A percentile compares a stretch with the other conserved stretches of the same genome.
Evolutionary conservation across 129 eudicot genomes (phyloP).

Genomic region (Cynara cardunculus): DNA sequence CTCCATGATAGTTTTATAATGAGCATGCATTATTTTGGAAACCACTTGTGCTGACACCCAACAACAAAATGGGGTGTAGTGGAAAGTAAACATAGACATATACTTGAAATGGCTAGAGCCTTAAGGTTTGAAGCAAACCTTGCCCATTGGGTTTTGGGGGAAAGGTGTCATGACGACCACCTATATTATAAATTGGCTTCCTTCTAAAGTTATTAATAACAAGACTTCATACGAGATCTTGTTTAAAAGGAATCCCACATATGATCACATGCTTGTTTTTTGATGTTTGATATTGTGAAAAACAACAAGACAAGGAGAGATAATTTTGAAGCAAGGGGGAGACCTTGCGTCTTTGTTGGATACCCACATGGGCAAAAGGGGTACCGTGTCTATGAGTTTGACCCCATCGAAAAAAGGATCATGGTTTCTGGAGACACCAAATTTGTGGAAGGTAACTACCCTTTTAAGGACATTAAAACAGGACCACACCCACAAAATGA

Average conservation of each 20-base stretch:
- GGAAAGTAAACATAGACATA: no score
- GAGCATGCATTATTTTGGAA: background rate
- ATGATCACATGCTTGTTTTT: no score
- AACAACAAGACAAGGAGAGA: no score
- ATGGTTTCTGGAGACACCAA: background rate
- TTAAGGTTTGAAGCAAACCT: background rate
- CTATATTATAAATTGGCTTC: no score
- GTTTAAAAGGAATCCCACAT: no score
- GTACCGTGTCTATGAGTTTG: background rate
- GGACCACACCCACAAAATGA: background rate
- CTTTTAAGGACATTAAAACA: background rate
- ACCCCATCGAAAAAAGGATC: background rate
- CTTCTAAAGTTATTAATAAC: no score
- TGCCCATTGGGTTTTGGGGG: background rate
- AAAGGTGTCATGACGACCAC: background rate
- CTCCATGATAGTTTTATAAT: background rate
- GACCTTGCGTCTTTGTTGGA: no score
- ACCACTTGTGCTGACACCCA: background rate
- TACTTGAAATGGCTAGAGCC: background rate
- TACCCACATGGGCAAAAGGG: no score
- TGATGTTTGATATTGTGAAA: no score
- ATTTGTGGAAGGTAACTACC: background rate
- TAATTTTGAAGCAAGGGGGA: no score
- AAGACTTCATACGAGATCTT: no score
- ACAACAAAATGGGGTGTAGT: slow-evolving; percentile 1